Percentiles rank a stretch among this genome's conserved stretches.
phyloP scores from a whole-genome alignment of 1,284 basidiomycete genomes.

The Trametes versicolor region DNA sequence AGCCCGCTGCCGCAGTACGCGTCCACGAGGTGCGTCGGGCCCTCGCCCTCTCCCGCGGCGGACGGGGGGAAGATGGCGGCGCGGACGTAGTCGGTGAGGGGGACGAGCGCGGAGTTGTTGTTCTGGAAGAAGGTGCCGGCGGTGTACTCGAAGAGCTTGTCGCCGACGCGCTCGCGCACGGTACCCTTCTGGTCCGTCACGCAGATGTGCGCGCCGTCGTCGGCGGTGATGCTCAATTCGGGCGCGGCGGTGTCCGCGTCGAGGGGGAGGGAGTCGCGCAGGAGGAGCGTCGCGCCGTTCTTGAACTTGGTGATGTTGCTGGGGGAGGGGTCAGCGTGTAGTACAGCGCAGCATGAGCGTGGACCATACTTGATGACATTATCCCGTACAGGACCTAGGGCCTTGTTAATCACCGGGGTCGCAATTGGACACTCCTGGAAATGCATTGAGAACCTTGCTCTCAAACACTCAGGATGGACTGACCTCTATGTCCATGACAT shows the following conservation, averaged over 20 bases:
- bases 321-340: slow-evolving; percentile 19
- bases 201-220: slow-evolving; percentile 70
- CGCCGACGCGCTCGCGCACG: slow-evolving; percentile 88
- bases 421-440: slow-evolving; percentile 92
- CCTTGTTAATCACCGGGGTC: slow-evolving; percentile 82
- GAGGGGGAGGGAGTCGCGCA: slow-evolving; percentile 84
- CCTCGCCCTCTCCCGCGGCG: background rate
- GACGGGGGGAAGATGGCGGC: slow-evolving; percentile 65
- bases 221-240: slow-evolving; percentile 19
- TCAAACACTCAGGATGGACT: slow-evolving; percentile 32
- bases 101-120: slow-evolving; percentile 92
- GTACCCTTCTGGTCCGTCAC: slow-evolving; percentile 85
- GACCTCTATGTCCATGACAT: slow-evolving; percentile 95
- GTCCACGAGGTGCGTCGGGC: slow-evolving; percentile 88
- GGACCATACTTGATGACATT: slow-evolving; percentile 74
- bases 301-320: slow-evolving; percentile 88
- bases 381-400: slow-evolving; percentile 69
- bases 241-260: slow-evolving; percentile 8
- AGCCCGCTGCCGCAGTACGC: slow-evolving; percentile 93
- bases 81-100: slow-evolving; percentile 85
- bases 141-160: slow-evolving; percentile 87
- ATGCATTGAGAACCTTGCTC: background rate
- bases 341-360: background rate
- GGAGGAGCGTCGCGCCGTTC: slow-evolving; percentile 89
- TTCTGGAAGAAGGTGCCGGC: slow-evolving; percentile 98